Evolutionary conservation across 306 rosid genomes (phyloP).

Genomic region (Erythrophleum fordii): DNA sequence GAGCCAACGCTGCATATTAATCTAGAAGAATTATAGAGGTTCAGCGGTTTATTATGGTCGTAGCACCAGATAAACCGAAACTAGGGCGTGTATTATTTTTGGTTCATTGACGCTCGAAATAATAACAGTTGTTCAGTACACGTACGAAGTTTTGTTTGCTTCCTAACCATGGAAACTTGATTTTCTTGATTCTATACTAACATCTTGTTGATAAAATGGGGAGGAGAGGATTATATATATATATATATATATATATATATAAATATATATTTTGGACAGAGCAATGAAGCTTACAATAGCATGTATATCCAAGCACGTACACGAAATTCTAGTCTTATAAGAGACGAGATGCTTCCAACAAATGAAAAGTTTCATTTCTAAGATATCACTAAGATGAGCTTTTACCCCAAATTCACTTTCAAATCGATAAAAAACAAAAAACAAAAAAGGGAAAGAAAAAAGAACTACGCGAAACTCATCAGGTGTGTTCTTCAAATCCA

Average conservation of each 20-base stretch:
- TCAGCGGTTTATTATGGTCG: constrained; percentile 32
- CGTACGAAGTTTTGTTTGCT: constrained; percentile 17
- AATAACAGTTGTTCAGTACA: constrained; percentile 41
- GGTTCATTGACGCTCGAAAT: constrained; percentile 44
- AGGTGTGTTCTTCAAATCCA: background rate
- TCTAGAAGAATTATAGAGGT: constrained; percentile 33
- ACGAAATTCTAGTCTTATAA: too few species aligned
- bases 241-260: too few species aligned
- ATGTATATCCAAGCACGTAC: background rate
- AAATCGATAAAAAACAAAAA: background rate
- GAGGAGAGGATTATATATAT: background rate
- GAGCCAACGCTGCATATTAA: constrained; percentile 41
- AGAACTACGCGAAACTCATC: background rate
- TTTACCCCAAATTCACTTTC: background rate
- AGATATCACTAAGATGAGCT: background rate
- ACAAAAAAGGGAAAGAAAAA: background rate
- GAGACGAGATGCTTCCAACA: constrained; percentile 18
- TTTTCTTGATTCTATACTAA: background rate
- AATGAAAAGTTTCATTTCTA: constrained; percentile 13
- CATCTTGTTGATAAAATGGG: background rate
- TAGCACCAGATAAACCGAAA: constrained; percentile 29
- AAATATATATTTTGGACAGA: too few species aligned
- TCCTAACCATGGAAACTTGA: constrained; percentile 18
- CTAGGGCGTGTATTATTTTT: constrained; percentile 25
- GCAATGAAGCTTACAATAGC: background rate